Conservation (phyloP, 176 grass and related monocot genomes). For the Zoysia pacifica region DNA sequence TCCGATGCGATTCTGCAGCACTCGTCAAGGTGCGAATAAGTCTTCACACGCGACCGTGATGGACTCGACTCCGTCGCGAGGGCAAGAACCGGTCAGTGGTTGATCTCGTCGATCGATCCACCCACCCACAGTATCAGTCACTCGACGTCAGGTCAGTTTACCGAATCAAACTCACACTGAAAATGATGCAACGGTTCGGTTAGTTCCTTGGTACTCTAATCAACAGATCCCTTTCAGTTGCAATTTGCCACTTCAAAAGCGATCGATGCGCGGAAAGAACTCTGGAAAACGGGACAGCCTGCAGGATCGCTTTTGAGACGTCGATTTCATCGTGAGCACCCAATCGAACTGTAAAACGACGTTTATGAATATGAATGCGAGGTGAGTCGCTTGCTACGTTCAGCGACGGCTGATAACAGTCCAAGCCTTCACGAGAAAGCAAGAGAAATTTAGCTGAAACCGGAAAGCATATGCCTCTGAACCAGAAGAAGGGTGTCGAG, state of each 20-base stretch:
- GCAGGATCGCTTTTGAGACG: neutral
- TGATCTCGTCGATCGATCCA: neutral
- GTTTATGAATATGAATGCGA: neutral
- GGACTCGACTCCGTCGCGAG: conserved; percentile 11
- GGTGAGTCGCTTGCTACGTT: neutral
- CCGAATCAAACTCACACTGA: neutral
- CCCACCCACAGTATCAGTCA: neutral
- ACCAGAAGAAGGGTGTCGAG: neutral
- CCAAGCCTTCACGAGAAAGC: conserved; percentile 43
- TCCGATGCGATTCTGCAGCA: no score
- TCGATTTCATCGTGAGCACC: neutral
- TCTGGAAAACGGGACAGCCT: neutral
- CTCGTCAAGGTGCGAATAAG: neutral
- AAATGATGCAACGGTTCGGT: neutral
- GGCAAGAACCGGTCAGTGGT: neutral
- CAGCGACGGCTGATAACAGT: neutral
- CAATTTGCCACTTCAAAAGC: conserved; percentile 23
- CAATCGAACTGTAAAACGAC: neutral
- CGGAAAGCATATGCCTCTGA: neutral
- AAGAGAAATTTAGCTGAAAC: conserved; percentile 21
- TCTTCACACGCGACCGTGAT: neutral
- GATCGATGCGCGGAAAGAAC: neutral
- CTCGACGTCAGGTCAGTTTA: neutral
- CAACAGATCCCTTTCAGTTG: conserved; percentile 6
- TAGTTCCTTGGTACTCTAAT: no score